These are phyloP conservation scores for Lipomyces japonicus DNA, from an alignment of 805 yeast genomes.

Conservation along the genomic window DNA sequence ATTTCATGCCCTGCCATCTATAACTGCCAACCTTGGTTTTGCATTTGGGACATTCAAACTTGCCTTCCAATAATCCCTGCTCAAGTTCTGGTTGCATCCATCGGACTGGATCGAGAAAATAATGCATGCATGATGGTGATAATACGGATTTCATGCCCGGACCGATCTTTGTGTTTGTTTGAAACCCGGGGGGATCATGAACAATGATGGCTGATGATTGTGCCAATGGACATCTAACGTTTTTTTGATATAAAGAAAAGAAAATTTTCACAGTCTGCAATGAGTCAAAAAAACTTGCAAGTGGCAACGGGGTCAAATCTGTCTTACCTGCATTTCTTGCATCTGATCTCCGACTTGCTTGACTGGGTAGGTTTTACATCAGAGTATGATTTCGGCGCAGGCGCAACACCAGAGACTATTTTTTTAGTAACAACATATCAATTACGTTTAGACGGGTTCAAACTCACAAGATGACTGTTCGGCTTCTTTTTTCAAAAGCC, in stretches of 20 bases:
- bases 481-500: conserved; percentile 37
- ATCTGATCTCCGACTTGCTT: conserved; percentile 46
- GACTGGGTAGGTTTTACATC: conserved; percentile 29
- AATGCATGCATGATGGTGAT: conserved; percentile 65
- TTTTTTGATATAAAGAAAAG: neutral
- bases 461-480: conserved; percentile 34
- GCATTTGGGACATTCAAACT: conserved; percentile 81
- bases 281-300: conserved; percentile 1
- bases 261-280: neutral
- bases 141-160: conserved; percentile 28
- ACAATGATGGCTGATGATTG: conserved; percentile 61
- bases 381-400: conserved; percentile 41
- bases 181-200: conserved; percentile 41
- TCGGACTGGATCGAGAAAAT: conserved; percentile 76
- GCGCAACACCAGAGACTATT: conserved; percentile 30
- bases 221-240: conserved; percentile 57
- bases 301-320: too few species aligned
- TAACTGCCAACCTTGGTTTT: conserved; percentile 82
- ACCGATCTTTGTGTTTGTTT: conserved; percentile 11
- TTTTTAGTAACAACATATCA: neutral
- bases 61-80: conserved; percentile 78
- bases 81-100: conserved; percentile 89
- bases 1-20: conserved; percentile 90
- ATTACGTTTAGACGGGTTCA: neutral
- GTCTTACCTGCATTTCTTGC: conserved; percentile 72